phyloP scores from a whole-genome alignment of 306 rosid genomes.

The Trichosanthes truncata region DNA sequence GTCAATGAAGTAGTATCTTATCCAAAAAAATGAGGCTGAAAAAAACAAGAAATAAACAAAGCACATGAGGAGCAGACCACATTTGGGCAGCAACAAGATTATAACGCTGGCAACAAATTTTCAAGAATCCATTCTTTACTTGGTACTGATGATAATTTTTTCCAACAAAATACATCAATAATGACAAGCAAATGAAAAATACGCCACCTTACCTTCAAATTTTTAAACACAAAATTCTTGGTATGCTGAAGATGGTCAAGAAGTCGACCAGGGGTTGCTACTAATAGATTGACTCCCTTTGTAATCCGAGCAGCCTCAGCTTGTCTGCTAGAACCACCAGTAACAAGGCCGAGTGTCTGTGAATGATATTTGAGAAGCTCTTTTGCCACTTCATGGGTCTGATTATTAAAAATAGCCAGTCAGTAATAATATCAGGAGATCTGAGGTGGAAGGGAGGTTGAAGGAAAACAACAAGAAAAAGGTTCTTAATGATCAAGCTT shows the following conservation, averaged over 20 bases:
- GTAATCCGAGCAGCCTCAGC: slow-evolving; percentile 80
- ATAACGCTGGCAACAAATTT: neutral
- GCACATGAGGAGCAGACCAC: neutral
- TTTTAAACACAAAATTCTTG: slow-evolving; percentile 62
- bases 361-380: slow-evolving; percentile 89
- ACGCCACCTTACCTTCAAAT: slow-evolving; percentile 45
- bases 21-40: neutral
- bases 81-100: neutral
- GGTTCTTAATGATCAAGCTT: neutral
- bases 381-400: slow-evolving; percentile 92
- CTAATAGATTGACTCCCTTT: slow-evolving; percentile 76
- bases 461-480: neutral
- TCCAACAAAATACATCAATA: neutral
- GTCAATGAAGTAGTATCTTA: neutral
- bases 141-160: neutral
- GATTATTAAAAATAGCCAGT: slow-evolving; percentile 12
- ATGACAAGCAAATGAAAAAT: neutral
- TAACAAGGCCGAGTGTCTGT: slow-evolving; percentile 73
- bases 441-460: neutral
- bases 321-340: slow-evolving; percentile 79
- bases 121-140: neutral
- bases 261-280: slow-evolving; percentile 95
- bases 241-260: slow-evolving; percentile 91
- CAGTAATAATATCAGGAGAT: slow-evolving; percentile 2
- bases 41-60: neutral